Evolutionary conservation across 179 eudicot genomes (phyloP), one percentile per base, ranked within the genome.

Genomic region (Beta corolliflora): DNA sequence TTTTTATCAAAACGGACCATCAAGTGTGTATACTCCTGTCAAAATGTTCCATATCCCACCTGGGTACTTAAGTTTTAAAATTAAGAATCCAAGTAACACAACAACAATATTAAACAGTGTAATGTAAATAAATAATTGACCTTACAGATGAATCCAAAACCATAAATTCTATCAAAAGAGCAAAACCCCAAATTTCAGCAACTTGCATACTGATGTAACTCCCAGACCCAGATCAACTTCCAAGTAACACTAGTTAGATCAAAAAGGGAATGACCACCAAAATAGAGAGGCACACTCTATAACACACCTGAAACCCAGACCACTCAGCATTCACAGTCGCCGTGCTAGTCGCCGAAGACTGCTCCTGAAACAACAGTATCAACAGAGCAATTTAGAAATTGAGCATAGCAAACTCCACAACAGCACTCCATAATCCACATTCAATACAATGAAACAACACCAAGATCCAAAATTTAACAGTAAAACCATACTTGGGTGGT

Each of bases 241-340:
- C 54, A 70, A 72, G 25, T n/a, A 81, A 70, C 55, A 71, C 54
- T 53, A 55, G 2, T 65, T 16, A 3, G 52, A 52, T 23, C 41
- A 55, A 36, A 72, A 48, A 19, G 58, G 69, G 50, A 69, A 71
- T 29, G 46, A 77, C 46, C 44, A 19, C 71, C 44, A 45, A 59
- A 12, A 21, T 82, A 75, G 60, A 44, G 19, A 58, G 15, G 12
- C 59, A 70, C 16, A 70, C 70, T 58, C 21, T 67, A 23, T 12
- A 54, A 77, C 80, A 75, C 84, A 96, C 99, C 99, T 96, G 98
- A 87, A 89, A 96, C 29, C 99, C 96, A 64, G 97, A 75, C 99
- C 98, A 94, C 79, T 96, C 99, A 48, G 94, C 91, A 85, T 88
- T 91, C 65, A 89, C 94, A 55, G 93, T 68, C 16, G 90, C 91